A percentile compares a stretch with the other conserved stretches of the same genome.
phyloP scores from a whole-genome alignment of 257 asterid species.

The Prunella vulgaris region DNA sequence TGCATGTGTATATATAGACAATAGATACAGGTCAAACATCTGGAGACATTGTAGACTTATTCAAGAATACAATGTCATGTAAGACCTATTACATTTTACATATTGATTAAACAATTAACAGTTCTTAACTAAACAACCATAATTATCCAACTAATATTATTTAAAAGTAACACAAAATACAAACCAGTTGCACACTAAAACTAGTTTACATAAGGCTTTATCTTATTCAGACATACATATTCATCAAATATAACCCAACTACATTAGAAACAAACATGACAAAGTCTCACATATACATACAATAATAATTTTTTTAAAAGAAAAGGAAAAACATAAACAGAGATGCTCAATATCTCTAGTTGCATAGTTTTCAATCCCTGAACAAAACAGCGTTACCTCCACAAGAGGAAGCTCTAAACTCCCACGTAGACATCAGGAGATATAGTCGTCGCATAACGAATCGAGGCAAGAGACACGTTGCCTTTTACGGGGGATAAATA shows the following conservation, averaged over 20 bases:
- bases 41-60: no score
- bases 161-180: no score
- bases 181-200: no score
- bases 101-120: no score
- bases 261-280: not conserved
- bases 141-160: no score
- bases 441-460: slow-evolving; percentile 11
- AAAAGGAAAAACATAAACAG: not conserved
- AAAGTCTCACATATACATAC: not conserved
- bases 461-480: slow-evolving; percentile 38
- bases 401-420: not conserved
- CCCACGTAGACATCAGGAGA: not conserved
- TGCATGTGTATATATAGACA: no score
- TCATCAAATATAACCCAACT: not conserved
- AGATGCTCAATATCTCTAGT: not conserved
- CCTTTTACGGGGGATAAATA: slow-evolving; percentile 49
- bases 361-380: not conserved
- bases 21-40: no score
- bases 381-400: not conserved
- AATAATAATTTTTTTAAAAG: not conserved
- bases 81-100: no score
- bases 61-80: no score
- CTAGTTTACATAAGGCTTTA: no score
- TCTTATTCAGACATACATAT: not conserved
- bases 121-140: no score